Evolutionary conservation across 2,329 filamentous ascomycete species (phyloP), one percentile per base, ranked within the genome.

Genomic region (Aureobasidium lini): DNA sequence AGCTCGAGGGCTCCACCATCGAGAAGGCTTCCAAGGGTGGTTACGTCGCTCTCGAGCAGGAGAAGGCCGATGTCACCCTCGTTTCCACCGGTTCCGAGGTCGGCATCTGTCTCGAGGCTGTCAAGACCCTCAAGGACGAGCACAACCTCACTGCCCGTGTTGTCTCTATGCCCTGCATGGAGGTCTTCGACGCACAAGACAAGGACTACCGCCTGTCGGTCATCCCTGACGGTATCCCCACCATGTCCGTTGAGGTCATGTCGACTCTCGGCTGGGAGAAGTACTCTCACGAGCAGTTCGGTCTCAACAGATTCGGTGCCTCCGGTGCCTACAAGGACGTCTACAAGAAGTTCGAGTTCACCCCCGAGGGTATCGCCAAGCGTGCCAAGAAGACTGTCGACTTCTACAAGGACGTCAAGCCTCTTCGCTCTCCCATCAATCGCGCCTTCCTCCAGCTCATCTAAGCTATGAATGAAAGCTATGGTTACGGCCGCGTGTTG

Each of bases 321-420:
- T 95, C 90, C 60, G 94, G 93, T 71, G 88, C 93, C 67, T 97
- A 97, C 83, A 93, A 93, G 87, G 87, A 97, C 71, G 91, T 99
- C 63, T 99, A 99, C 84, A 88, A 89, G 83, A 97, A 96, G 85
- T 99, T 99, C 79, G 94, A 97, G 78, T 97, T 99, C 82, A 99
- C 93, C 52, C 89, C 94, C 57, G 93, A 96, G 79, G 94, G 94
- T 66, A 89, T 99, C 74, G 82, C 89, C 79, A 96, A 97, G 88
- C 91, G 94, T 70, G 94, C 93, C 62, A 76, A 90, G 64, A 87
- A 88, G 68, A 99, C 94, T 65, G 81, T 97, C 71, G 86, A 97
- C 74, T 99, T 96, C 86, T 99, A 91, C 88, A 97, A 96, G 88
- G 89, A 87, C 66, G 84, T 89, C 74, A 92, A 93, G 79, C 82